These are phyloP conservation scores for Pachyrhizus erosus DNA, from an alignment of 306 rosid species.

Conservation along the genomic window DNA sequence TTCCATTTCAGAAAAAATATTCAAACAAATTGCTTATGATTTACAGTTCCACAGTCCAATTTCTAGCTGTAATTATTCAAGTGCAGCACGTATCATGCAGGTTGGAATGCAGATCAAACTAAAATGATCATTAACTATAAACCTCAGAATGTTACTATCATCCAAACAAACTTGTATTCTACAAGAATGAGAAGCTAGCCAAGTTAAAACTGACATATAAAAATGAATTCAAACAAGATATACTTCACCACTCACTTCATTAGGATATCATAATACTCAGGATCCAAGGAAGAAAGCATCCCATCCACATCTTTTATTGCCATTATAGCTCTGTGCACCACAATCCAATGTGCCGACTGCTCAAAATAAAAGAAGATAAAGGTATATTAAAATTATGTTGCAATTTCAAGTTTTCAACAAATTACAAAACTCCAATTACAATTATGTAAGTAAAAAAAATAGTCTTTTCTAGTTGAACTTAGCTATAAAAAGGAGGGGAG, in stretches of 20 bases:
- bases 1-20: not conserved
- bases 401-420: conserved; percentile 21
- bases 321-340: conserved; percentile 94
- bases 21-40: not conserved
- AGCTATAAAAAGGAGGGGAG: not conserved
- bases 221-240: conserved; percentile 9
- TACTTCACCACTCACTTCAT: conserved; percentile 73
- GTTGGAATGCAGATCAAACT: conserved; percentile 31
- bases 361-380: conserved; percentile 7
- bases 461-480: not conserved
- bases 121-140: not conserved
- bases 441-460: not conserved
- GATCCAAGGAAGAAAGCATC: conserved; percentile 91
- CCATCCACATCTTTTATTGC: conserved; percentile 96
- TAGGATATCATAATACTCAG: conserved; percentile 96
- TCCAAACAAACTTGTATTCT: not conserved
- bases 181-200: not conserved
- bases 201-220: not conserved
- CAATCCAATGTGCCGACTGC: conserved; percentile 97
- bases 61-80: not conserved
- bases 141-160: not conserved
- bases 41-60: not conserved
- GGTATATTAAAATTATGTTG: conserved; percentile 10
- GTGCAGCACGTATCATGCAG: conserved; percentile 4
- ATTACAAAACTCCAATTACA: conserved; percentile 28